These are phyloP conservation scores for Asterella californica DNA, from an alignment of 225 moss, liverwort and hornwort genomes.

Conservation along the genomic window DNA sequence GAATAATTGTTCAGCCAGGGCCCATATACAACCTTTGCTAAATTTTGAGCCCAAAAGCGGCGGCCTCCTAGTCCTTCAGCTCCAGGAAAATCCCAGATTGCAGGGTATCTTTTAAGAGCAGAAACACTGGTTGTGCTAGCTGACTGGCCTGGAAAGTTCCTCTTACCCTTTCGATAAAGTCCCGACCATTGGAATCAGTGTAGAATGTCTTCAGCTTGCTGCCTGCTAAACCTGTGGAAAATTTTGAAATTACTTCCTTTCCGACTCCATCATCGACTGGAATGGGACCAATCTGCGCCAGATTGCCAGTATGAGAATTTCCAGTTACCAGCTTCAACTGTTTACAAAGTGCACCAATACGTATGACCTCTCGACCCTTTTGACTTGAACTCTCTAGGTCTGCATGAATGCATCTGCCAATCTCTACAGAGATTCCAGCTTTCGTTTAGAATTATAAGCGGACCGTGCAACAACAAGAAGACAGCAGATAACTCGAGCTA, in stretches of 20 bases:
- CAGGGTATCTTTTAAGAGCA: not conserved
- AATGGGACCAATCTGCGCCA: constrained; percentile 32
- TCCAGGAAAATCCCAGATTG: too few species aligned
- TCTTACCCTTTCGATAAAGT: constrained; percentile 29
- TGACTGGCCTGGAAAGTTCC: too few species aligned
- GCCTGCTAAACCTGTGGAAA: constrained; percentile 27
- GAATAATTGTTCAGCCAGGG: not conserved
- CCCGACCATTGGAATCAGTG: constrained; percentile 45
- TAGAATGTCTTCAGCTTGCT: constrained; percentile 23
- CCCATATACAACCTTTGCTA: too few species aligned
- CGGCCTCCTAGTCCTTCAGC: not conserved
- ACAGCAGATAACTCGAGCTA: too few species aligned
- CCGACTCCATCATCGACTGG: constrained; percentile 26
- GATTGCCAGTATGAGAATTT: not conserved
- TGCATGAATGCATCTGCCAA: not conserved
- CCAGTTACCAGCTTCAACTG: too few species aligned
- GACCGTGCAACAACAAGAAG: too few species aligned
- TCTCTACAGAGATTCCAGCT: too few species aligned
- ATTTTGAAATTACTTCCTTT: constrained; percentile 39
- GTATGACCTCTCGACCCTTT: not conserved
- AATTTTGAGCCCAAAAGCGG: not conserved
- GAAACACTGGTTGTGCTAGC: not conserved
- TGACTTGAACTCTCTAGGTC: not conserved
- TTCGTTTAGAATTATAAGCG: too few species aligned
- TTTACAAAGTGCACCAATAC: too few species aligned